These are phyloP conservation scores for Cladophialophora chaetospira DNA, from an alignment of 2,329 filamentous ascomycete genomes.

Conservation along the genomic window DNA sequence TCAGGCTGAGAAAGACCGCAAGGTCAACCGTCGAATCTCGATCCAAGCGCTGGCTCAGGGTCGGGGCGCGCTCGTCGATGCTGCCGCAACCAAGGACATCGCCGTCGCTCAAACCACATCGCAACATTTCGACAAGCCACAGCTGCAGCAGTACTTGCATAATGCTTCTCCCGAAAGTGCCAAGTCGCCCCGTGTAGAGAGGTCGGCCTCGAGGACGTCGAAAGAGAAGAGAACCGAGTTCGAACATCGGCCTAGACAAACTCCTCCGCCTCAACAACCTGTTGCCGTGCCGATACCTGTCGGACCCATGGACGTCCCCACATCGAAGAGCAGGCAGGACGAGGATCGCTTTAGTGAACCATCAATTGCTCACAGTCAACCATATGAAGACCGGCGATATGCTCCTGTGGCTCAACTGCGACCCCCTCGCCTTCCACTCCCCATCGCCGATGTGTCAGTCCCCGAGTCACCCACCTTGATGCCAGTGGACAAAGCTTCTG, in stretches of 20 bases:
- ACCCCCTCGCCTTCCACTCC: slow-evolving; percentile 87
- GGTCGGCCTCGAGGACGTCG: slow-evolving; percentile 25
- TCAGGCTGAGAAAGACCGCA: slow-evolving; percentile 38
- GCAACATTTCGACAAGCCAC: slow-evolving; percentile 37
- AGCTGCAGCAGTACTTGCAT: slow-evolving; percentile 46
- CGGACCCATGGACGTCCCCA: slow-evolving; percentile 35
- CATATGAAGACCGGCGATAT: slow-evolving; percentile 28
- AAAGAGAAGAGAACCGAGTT: slow-evolving; percentile 23
- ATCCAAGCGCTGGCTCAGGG: slow-evolving; percentile 43
- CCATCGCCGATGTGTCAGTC: slow-evolving; percentile 90
- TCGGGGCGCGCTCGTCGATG: slow-evolving; percentile 47
- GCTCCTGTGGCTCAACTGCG: slow-evolving; percentile 33
- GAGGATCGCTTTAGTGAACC: slow-evolving; percentile 30
- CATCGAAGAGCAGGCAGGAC: slow-evolving; percentile 31
- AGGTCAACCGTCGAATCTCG: slow-evolving; percentile 44
- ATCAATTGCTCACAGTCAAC: slow-evolving; percentile 10
- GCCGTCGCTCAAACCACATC: slow-evolving; percentile 45
- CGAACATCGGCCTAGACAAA: slow-evolving; percentile 20
- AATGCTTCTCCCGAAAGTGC: slow-evolving; percentile 40
- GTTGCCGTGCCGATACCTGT: slow-evolving; percentile 23
- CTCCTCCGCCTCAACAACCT: slow-evolving; percentile 11
- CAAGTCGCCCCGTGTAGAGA: slow-evolving; percentile 24
- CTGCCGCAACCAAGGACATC: slow-evolving; percentile 46
- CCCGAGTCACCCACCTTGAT: slow-evolving; percentile 88
- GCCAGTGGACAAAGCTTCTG: slow-evolving; percentile 59